Base-by-base conservation (phyloP, 441 rosid species). In the Populus hybrid region DNA sequence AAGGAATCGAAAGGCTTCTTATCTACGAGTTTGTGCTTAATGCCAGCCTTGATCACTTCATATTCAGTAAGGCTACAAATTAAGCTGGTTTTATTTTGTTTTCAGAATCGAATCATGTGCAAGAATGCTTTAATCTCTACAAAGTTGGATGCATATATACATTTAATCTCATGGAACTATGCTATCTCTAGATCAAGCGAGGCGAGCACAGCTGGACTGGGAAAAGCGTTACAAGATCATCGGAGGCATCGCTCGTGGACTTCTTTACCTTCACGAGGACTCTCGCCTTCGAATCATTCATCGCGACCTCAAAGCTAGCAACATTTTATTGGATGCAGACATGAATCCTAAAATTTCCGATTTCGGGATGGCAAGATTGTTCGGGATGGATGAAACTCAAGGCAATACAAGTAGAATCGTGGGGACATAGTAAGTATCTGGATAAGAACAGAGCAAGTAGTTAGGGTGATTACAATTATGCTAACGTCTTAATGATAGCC, bases 31-130 rank as follows among this genome's bases (percentile, higher is more conserved):
- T 74, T 59, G 59, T 88, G 75, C 77, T 82, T n/a, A 83, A 83
- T 35, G 30, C 78, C 35, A 88, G 91, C 80, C 88, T 88, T 14
- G 90, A 87, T 50, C 78, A 78, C n/a, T 82, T 84, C 77, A 36
- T 88, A 74, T 84, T 86, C 59, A 79, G 86, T 84, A 77, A 46
- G 57, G 57, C 57, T 46, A 46, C 20, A 46, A 14, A 46, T 46
- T 46, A 46, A 16, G 46, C 34, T 8, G 6, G 20, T 6, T 23
- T 10, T 11, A 34, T 35, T 74, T 38, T 74, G 12, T 30, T 9
- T 23, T 9, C 20, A 14, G 57, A 46, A 35, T n/a, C 35, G 59
- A 46, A 2, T 24, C 16, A 38, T 38, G 46, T 8, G 11, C 10
- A 38, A 38, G 46, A 10, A 40, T 9, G 10, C 12, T 9, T 40